Conservation (phyloP, 257 asterid genomes). For the Linaria vulgaris region DNA sequence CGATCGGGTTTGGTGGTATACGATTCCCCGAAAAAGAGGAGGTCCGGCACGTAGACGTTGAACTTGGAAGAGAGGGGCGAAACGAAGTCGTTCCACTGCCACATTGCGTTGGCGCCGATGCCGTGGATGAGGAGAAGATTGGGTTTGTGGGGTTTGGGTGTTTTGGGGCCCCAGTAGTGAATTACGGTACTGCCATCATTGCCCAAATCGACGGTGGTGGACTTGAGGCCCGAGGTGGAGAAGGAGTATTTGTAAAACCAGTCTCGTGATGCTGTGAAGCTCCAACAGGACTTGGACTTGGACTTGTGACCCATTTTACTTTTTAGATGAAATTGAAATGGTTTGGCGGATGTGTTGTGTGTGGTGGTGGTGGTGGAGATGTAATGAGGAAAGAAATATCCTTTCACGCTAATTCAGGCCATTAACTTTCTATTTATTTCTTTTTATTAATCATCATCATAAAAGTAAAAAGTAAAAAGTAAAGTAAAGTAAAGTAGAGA, state of each 20-base stretch:
- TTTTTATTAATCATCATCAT: too few relatives aligned
- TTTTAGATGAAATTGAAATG: too few relatives aligned
- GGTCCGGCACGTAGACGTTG: constrained; percentile 79
- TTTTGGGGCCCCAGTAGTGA: constrained; percentile 79
- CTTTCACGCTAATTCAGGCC: too few relatives aligned
- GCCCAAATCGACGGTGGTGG: constrained; percentile 56
- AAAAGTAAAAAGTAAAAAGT: too few relatives aligned
- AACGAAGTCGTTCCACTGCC: constrained; percentile 83
- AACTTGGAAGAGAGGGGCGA: constrained; percentile 61
- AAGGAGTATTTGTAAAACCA: constrained; percentile 56
- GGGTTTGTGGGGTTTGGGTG: constrained; percentile 47
- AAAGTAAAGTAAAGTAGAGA: too few relatives aligned
- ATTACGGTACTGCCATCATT: constrained; percentile 49
- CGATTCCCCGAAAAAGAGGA: constrained; percentile 73
- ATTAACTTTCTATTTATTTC: too few relatives aligned
- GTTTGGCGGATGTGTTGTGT: too few relatives aligned
- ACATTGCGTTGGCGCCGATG: constrained; percentile 85
- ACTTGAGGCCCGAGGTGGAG: constrained; percentile 60
- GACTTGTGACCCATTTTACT: too few relatives aligned
- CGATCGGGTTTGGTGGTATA: constrained; percentile 60
- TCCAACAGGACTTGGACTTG: too few relatives aligned
- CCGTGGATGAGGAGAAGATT: constrained; percentile 70
- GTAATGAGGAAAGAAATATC: too few relatives aligned
- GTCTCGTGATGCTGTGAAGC: constrained; percentile 65
- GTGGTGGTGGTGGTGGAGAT: too few relatives aligned